Base-by-base conservation (phyloP, 352 stramenopile species). In the Pythium sp. region DNA sequence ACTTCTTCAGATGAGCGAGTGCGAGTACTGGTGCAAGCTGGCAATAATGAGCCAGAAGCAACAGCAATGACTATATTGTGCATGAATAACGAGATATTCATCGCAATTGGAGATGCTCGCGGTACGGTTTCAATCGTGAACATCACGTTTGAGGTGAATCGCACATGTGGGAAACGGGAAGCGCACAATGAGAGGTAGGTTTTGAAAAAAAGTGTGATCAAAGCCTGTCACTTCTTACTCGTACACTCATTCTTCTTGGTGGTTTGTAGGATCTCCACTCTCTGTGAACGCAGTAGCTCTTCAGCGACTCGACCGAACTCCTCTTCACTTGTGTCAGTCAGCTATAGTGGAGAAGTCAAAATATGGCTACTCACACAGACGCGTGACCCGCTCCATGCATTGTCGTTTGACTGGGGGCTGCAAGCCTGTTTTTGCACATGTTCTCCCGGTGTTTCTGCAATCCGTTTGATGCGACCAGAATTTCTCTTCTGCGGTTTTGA, bases 401-500 rank as follows among this genome's bases (percentile, higher is more conserved):
- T 26, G 36, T 24, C 22, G 3, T n/a, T 54, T 14, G 32, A 62
- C 20, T 89, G 81, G 81, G 66, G 79, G 0, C 55, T 86, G 11
- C 36, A 83, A 30, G 74, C 58, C 24, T 86, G 79, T 58, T 87
- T 89, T 66, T 72, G 72, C 18, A 86, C 77, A 11, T 82, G 80
- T 41, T 74, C 75, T 7, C 46, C 58, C 5, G 59, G 71, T 38
- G 12, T 86, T 32, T 87, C 81, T 11, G 72, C 72, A 5, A 65
- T 72, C 26, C 65, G 47, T 6, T 72, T 82, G 49, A 64, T 79
- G 54, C 67, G 28, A 18, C 67, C 74, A 14, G 77, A 83, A 20
- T 87, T 79, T 32, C 18, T 89, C 3, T 87, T 89, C 56, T 83
- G 77, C 49, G 81, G 81, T 2, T 89, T 84, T 64, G 72, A 77